These are phyloP conservation scores for Tephrocybe sp. DNA, from an alignment of 768 basidiomycete genomes.

Conservation along the genomic window DNA sequence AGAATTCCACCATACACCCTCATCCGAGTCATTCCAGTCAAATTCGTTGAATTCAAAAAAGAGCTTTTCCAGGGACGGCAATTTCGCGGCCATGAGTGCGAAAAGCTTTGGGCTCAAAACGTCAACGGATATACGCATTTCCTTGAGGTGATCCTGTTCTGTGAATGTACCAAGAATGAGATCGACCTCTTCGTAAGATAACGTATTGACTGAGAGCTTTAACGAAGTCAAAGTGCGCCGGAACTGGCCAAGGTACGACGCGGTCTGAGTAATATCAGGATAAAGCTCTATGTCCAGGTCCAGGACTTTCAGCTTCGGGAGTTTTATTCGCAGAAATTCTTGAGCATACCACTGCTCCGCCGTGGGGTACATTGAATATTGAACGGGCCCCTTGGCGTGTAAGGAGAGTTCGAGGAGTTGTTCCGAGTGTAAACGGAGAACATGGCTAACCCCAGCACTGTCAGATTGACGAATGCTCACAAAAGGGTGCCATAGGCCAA, in stretches of 20 bases:
- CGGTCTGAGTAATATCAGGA: neutral
- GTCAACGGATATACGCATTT: slow-evolving; percentile 1
- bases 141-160: neutral
- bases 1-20: neutral
- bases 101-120: slow-evolving; percentile 9
- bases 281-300: slow-evolving; percentile 9
- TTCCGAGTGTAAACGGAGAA: slow-evolving; percentile 20
- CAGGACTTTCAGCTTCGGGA: slow-evolving; percentile 2
- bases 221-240: slow-evolving; percentile 3
- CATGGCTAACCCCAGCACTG: slow-evolving; percentile 18
- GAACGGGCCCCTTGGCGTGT: neutral
- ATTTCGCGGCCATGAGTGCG: slow-evolving; percentile 4
- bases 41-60: slow-evolving; percentile 4
- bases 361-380: slow-evolving; percentile 1
- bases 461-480: slow-evolving; percentile 14
- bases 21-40: neutral
- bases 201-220: neutral
- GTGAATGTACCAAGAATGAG: slow-evolving; percentile 3
- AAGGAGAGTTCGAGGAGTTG: slow-evolving; percentile 18
- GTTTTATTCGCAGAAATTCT: slow-evolving; percentile 2
- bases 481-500: slow-evolving; percentile 19
- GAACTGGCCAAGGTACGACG: slow-evolving; percentile 8
- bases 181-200: slow-evolving; percentile 6
- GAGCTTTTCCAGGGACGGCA: slow-evolving; percentile 7
- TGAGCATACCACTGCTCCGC: slow-evolving; percentile 11